Base-by-base conservation (phyloP, 2,329 filamentous ascomycete species). In the Fusarium domesticum region DNA sequence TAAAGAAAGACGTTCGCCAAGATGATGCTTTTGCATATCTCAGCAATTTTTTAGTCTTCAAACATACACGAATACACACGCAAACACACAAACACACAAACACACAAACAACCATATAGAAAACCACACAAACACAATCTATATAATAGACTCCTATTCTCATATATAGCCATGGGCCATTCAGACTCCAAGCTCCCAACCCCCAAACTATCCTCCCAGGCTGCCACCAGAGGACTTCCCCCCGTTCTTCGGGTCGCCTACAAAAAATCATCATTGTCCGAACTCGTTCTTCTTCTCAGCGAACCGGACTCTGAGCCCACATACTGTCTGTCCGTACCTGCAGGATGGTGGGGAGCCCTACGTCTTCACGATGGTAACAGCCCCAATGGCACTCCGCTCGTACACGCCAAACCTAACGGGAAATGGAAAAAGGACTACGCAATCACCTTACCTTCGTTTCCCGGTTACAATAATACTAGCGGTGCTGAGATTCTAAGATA, bases 161-260 rank as follows among this genome's bases (percentile, higher is more conserved):
- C n/a, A 6, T 18, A 28, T 10, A 6, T 25, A 25, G 42, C 31
- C 39, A 56, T 56, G 53, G 53, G 53, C 6, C 42, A 43, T 43
- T 51, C 47, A 45, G 23, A 48, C 32, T 56, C 53, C 25, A 54
- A 45, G 42, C 35, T 48, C 14, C 32, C 25, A 14, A 6, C 23
- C 1, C 36, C 39, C 17, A 41, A 54, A 18, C 38, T 54, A 32
- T 37, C 51, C 14, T 15, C 39, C 17, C 20, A 48, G 7, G 35
- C 30, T 6, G 31, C 37, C 15, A 20, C 40, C 31, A 18, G 37
- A 43, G 42, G 33, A 10, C 28, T 54, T 2, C 51, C 51, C 1
- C 35, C 45, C 4, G 17, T 40, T 18, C 46, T 59, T 25, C 39
- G 45, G 10, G 19, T 58, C 17, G 16, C 44, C 2, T 46, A 43